phyloP scores from a whole-genome alignment of 2,329 filamentous ascomycete genomes.

The Pyrenophora tritici-repentis region DNA sequence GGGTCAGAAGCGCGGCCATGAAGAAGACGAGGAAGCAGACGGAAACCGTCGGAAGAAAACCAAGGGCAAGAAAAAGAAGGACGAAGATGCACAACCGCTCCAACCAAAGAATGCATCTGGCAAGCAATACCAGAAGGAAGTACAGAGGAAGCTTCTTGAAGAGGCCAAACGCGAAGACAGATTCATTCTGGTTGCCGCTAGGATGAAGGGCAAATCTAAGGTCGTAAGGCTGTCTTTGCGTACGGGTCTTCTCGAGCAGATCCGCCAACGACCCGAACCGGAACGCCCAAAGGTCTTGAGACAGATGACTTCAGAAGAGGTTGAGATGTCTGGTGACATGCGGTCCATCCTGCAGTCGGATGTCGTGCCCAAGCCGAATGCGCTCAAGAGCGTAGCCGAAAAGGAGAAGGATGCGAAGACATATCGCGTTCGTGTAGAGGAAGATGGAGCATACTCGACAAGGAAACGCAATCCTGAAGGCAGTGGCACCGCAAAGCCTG shows the following conservation, averaged over 20 bases:
- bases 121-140: slow-evolving; percentile 54
- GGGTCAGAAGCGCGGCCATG: slow-evolving; percentile 37
- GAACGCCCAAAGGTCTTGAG: slow-evolving; percentile 27
- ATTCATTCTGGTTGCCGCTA: slow-evolving; percentile 53
- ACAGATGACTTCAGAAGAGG: slow-evolving; percentile 28
- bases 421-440: slow-evolving; percentile 45
- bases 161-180: slow-evolving; percentile 52
- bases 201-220: slow-evolving; percentile 52
- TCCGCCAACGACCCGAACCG: slow-evolving; percentile 40
- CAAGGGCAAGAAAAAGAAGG: slow-evolving; percentile 32
- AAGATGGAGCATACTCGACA: slow-evolving; percentile 50
- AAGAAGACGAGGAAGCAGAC: slow-evolving; percentile 38
- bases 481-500: slow-evolving; percentile 31
- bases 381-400: slow-evolving; percentile 17
- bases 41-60: slow-evolving; percentile 20
- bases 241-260: slow-evolving; percentile 43
- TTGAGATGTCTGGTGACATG: slow-evolving; percentile 26
- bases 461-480: slow-evolving; percentile 32
- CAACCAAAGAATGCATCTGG: slow-evolving; percentile 51
- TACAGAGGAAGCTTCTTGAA: slow-evolving; percentile 51
- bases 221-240: slow-evolving; percentile 50
- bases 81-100: slow-evolving; percentile 42
- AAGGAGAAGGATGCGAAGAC: slow-evolving; percentile 42
- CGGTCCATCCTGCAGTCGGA: slow-evolving; percentile 47
- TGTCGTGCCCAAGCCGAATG: slow-evolving; percentile 26